Conservation (phyloP, 495 filamentous ascomycete species). For the Elaphomyces granulatus region DNA sequence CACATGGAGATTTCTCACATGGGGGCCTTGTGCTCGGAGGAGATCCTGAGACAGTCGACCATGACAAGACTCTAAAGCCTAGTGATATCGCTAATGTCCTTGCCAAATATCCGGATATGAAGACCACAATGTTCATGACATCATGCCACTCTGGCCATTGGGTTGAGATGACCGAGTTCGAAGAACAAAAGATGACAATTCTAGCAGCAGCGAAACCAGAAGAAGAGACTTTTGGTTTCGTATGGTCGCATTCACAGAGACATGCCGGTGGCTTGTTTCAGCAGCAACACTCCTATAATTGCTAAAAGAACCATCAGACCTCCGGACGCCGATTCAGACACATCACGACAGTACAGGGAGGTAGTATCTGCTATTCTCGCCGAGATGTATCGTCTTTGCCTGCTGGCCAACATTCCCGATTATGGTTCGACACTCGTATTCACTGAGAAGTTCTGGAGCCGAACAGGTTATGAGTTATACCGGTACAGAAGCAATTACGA, state of each 20-base stretch:
- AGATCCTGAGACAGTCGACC: not conserved
- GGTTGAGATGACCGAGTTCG: conserved; percentile 7
- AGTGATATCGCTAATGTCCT: not conserved
- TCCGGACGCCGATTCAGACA: conserved; percentile 4
- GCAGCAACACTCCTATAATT: conserved; percentile 4
- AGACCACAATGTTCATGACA: conserved; percentile 8
- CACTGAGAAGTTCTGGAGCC: conserved; percentile 5
- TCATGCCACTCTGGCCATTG: conserved; percentile 11
- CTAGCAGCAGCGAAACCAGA: conserved; percentile 4
- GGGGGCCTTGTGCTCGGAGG: conserved; percentile 3
- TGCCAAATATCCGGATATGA: conserved; percentile 1
- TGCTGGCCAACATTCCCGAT: conserved; percentile 2
- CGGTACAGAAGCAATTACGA: conserved; percentile 5
- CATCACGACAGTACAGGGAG: conserved; percentile 5
- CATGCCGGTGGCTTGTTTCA: conserved; percentile 8
- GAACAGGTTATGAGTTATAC: conserved; percentile 7
- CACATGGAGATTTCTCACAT: conserved; percentile 5
- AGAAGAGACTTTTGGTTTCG: conserved; percentile 8
- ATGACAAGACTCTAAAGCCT: not conserved
- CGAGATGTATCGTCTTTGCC: conserved; percentile 6
- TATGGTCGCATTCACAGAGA: conserved; percentile 10
- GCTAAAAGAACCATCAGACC: conserved; percentile 1
- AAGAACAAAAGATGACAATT: conserved; percentile 1
- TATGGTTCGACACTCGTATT: conserved; percentile 8
- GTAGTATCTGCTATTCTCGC: not conserved